These are phyloP conservation scores for Daedaleopsis sinensis DNA, from an alignment of 768 basidiomycete genomes.

Conservation along the genomic window DNA sequence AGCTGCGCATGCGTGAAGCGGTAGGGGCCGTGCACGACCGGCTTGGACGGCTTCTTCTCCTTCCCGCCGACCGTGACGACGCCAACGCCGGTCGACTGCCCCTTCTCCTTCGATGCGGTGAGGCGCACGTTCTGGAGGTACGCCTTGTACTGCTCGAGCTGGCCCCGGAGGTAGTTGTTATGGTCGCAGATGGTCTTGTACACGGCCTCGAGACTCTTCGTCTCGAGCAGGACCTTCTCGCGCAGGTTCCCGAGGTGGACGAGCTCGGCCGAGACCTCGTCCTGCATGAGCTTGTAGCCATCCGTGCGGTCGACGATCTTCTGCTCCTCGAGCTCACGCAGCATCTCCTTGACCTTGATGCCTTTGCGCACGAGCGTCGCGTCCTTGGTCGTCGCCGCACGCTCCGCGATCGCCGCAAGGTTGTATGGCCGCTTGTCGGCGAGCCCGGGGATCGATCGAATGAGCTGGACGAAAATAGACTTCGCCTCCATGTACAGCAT, in stretches of 20 bases:
- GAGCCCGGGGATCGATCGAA: constrained; percentile 89
- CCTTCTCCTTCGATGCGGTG: constrained; percentile 87
- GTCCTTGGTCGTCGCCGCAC: constrained; percentile 97
- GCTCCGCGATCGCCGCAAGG: constrained; percentile 86
- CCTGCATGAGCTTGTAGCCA: constrained; percentile 93
- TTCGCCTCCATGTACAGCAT: constrained; percentile 99
- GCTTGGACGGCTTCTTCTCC: constrained; percentile 90
- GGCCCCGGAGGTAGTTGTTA: constrained; percentile 94
- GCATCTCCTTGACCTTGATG: constrained; percentile 99
- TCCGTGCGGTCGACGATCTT: constrained; percentile 83
- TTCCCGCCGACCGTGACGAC: constrained; percentile 96
- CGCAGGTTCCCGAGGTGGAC: constrained; percentile 94
- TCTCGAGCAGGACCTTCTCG: constrained; percentile 94
- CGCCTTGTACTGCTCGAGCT: constrained; percentile 99
- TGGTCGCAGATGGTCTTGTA: constrained; percentile 99
- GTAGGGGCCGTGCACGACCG: constrained; percentile 90
- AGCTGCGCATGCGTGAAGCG: constrained; percentile 97
- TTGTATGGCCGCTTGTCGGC: constrained; percentile 89
- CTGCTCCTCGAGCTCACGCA: constrained; percentile 91
- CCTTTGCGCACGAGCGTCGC: constrained; percentile 93
- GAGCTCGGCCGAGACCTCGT: constrained; percentile 94
- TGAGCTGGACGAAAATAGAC: constrained; percentile 96
- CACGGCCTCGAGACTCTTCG: constrained; percentile 90
- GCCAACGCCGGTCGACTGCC: constrained; percentile 84
- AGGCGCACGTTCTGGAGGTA: constrained; percentile 97